A percentile compares a stretch with the other conserved stretches of the same genome.
These are phyloP conservation scores for Beauveria scarabaeidicola DNA, from an alignment of 2,329 filamentous ascomycete species.

Conservation along the genomic window DNA sequence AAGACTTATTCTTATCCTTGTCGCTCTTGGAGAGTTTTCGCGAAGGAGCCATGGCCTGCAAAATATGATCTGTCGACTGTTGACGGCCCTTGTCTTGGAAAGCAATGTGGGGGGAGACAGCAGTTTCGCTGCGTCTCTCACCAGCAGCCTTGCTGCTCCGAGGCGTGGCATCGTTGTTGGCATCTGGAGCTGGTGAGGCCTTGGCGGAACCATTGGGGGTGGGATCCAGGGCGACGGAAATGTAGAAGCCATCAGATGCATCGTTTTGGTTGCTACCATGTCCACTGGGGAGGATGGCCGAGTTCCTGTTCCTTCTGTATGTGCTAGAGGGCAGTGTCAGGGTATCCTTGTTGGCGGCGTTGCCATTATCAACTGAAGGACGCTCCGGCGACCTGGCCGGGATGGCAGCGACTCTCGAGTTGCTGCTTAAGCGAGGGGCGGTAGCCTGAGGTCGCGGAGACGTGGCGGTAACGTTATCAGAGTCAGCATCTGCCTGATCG, in stretches of 20 bases:
- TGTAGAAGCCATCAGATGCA: slow-evolving; percentile 62
- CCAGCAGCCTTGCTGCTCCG: slow-evolving; percentile 47
- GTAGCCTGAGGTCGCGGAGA: slow-evolving; percentile 50
- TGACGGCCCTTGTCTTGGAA: slow-evolving; percentile 74
- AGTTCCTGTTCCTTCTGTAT: slow-evolving; percentile 72
- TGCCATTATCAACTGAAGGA: slow-evolving; percentile 22
- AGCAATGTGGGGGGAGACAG: slow-evolving; percentile 70
- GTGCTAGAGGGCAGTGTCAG: slow-evolving; percentile 65
- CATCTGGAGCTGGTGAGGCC: slow-evolving; percentile 43
- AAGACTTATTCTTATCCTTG: slow-evolving; percentile 21
- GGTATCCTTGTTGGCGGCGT: slow-evolving; percentile 40
- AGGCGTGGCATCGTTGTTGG: slow-evolving; percentile 38
- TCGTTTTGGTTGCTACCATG: slow-evolving; percentile 39
- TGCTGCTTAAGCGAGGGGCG: slow-evolving; percentile 39
- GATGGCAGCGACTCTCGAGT: slow-evolving; percentile 45
- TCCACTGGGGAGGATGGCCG: slow-evolving; percentile 47
- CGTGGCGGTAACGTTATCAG: slow-evolving; percentile 60
- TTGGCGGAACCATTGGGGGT: slow-evolving; percentile 48
- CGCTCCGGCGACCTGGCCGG: slow-evolving; percentile 48
- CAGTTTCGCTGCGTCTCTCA: slow-evolving; percentile 41
- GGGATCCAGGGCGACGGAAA: slow-evolving; percentile 66
- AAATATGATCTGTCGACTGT: slow-evolving; percentile 48
- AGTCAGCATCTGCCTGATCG: slow-evolving; percentile 50
- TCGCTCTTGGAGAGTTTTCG: slow-evolving; percentile 41
- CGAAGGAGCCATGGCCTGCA: slow-evolving; percentile 40